These are phyloP conservation scores for Alternaria postmessia DNA, from an alignment of 2,329 filamentous ascomycete genomes.

Conservation along the genomic window DNA sequence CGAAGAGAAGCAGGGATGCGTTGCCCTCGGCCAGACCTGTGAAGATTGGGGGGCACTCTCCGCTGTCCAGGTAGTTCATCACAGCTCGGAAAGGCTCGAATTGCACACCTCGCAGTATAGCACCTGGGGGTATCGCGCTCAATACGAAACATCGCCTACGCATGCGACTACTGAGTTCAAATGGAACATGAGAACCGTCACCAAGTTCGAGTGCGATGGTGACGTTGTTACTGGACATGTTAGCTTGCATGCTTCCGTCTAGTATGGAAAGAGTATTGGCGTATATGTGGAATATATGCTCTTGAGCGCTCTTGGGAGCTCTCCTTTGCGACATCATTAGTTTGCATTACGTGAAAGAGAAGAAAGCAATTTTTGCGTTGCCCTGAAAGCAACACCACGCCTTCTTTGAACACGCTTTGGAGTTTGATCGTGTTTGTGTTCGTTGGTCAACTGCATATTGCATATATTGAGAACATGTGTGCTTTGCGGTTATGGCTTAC, in stretches of 20 bases:
- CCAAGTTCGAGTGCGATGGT: too few species aligned
- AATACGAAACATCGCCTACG: slow-evolving; percentile 1
- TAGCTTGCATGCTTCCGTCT: not conserved
- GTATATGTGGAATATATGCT: not conserved
- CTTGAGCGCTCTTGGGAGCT: not conserved
- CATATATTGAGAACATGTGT: not conserved
- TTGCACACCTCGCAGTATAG: not conserved
- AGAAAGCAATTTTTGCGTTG: not conserved
- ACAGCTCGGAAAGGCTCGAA: too few species aligned
- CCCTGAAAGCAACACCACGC: not conserved
- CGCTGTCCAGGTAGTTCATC: too few species aligned
- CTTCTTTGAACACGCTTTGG: not conserved
- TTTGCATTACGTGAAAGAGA: not conserved
- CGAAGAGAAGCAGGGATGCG: slow-evolving; percentile 11
- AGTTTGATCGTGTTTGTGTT: not conserved
- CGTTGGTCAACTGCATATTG: not conserved
- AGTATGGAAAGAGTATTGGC: not conserved
- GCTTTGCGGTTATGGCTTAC: not conserved
- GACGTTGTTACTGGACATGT: too few species aligned
- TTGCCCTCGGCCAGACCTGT: not conserved
- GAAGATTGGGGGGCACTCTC: not conserved
- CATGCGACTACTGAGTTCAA: slow-evolving; percentile 1
- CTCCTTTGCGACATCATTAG: not conserved
- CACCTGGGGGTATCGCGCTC: not conserved
- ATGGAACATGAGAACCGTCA: not conserved